phyloP scores from a whole-genome alignment of 2,329 filamentous ascomycete genomes.

The Curvularia hawaiiensis region DNA sequence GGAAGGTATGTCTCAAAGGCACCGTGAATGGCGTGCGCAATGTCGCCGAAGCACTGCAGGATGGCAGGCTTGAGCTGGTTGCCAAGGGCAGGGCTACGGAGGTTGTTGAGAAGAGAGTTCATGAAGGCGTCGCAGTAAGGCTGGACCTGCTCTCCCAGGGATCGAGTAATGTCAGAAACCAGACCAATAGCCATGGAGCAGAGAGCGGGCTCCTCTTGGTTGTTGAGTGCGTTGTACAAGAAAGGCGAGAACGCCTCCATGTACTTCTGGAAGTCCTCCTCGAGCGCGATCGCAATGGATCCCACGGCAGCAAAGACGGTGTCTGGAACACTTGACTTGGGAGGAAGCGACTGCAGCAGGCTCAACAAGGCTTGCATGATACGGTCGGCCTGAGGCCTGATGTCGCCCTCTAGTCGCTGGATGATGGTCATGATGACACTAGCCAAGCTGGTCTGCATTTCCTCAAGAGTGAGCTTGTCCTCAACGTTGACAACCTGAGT shows the following conservation, averaged over 20 bases:
- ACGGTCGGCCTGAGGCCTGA: conserved; percentile 85
- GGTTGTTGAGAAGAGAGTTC: conserved; percentile 94
- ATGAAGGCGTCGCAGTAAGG: conserved; percentile 97
- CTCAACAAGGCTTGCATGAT: conserved; percentile 91
- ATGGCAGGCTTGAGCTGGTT: conserved; percentile 99
- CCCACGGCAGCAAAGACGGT: conserved; percentile 91
- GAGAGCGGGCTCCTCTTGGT: conserved; percentile 91
- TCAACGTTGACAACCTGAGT: conserved; percentile 95
- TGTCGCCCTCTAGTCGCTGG: conserved; percentile 87
- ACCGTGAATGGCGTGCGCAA: conserved; percentile 89
- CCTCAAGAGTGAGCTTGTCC: conserved; percentile 92
- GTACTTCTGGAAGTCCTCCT: conserved; percentile 94
- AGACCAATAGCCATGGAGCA: conserved; percentile 98
- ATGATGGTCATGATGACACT: conserved; percentile 92
- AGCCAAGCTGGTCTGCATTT: conserved; percentile 95
- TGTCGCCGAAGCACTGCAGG: conserved; percentile 96
- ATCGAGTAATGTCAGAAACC: conserved; percentile 94
- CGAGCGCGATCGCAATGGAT: conserved; percentile 86
- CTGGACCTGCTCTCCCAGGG: conserved; percentile 86
- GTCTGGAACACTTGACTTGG: conserved; percentile 93
- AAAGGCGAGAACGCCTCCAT: conserved; percentile 95
- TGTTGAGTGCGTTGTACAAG: conserved; percentile 90
- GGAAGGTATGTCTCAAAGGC: conserved; percentile 92
- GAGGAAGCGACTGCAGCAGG: conserved; percentile 75
- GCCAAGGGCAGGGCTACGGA: conserved; percentile 83